Evolutionary conservation across 805 yeast species (phyloP).

Genomic region (Starmerella bombicola): DNA sequence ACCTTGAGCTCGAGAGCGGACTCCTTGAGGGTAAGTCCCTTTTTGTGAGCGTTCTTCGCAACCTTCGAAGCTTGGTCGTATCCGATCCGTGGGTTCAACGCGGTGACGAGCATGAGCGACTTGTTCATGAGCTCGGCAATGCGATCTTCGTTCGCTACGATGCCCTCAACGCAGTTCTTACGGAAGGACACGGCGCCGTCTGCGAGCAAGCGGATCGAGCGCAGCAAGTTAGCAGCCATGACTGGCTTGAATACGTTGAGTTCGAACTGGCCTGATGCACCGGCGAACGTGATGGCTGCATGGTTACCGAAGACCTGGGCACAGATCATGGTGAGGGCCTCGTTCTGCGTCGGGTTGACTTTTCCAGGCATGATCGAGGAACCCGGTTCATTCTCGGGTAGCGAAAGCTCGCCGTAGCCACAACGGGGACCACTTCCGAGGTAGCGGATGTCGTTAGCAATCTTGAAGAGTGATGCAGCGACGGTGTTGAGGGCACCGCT

Average conservation of each 20-base stretch:
- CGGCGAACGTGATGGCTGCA: slow-evolving; percentile 88
- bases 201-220: slow-evolving; percentile 75
- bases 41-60: slow-evolving; percentile 97
- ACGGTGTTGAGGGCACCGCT: slow-evolving; percentile 94
- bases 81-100: slow-evolving; percentile 97
- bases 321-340: slow-evolving; percentile 96
- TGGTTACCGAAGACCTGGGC: slow-evolving; percentile 97
- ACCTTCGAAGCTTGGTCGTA: slow-evolving; percentile 95
- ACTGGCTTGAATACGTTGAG: slow-evolving; percentile 97
- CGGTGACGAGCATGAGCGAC: slow-evolving; percentile 95
- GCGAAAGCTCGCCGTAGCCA: slow-evolving; percentile 89
- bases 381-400: slow-evolving; percentile 99
- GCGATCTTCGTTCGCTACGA: slow-evolving; percentile 74
- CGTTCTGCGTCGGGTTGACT: slow-evolving; percentile 98
- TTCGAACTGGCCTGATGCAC: slow-evolving; percentile 98
- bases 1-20: slow-evolving; percentile 86
- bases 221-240: slow-evolving; percentile 77
- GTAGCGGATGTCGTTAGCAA: slow-evolving; percentile 96
- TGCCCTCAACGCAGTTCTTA: slow-evolving; percentile 89
- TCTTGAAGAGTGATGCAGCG: slow-evolving; percentile 86
- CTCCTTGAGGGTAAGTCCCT: slow-evolving; percentile 90
- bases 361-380: slow-evolving; percentile 99
- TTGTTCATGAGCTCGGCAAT: slow-evolving; percentile 81
- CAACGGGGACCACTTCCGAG: slow-evolving; percentile 99
- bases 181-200: slow-evolving; percentile 88